Evolutionary conservation across 768 basidiomycete genomes (phyloP).

Genomic region (Suillus subaureus): DNA sequence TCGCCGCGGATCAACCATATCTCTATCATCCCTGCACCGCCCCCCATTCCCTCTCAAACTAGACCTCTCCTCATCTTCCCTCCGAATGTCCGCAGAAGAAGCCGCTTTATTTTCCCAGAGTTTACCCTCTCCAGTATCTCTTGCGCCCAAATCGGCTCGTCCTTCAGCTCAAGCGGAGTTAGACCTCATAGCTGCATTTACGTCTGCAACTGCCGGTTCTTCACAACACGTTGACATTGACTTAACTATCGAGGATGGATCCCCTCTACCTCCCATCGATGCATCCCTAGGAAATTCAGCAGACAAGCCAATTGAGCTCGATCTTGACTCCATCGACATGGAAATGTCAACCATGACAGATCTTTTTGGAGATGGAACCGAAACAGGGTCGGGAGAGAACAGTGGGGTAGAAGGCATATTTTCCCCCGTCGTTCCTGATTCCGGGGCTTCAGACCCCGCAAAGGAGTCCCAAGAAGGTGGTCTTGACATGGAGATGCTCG

Average conservation of each 20-base stretch:
- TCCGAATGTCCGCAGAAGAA: conserved; percentile 69
- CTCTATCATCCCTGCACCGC: conserved; percentile 77
- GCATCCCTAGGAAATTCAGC: conserved; percentile 58
- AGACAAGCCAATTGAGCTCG: conserved; percentile 82
- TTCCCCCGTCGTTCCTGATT: conserved; percentile 43
- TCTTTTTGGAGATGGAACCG: conserved; percentile 55
- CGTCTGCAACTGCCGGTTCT: conserved; percentile 38
- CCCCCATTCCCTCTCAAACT: conserved; percentile 72
- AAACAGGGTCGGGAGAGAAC: conserved; percentile 36
- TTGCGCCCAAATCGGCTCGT: conserved; percentile 79
- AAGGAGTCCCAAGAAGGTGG: conserved; percentile 24
- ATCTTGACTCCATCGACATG: conserved; percentile 69
- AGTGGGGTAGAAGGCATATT: conserved; percentile 52
- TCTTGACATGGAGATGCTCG: conserved; percentile 41
- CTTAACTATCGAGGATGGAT: conserved; percentile 49
- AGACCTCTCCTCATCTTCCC: conserved; percentile 72
- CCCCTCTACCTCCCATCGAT: conserved; percentile 30
- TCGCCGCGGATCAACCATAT: conserved; percentile 76
- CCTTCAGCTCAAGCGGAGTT: conserved; percentile 57
- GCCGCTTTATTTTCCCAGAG: conserved; percentile 57
- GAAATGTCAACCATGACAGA: conserved; percentile 53
- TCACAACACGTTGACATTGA: conserved; percentile 53
- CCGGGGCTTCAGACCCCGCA: conserved; percentile 18
- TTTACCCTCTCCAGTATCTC: conserved; percentile 72
- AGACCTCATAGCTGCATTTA: conserved; percentile 68